A percentile compares a stretch with the other conserved stretches of the same genome.
Evolutionary conservation across 2,329 filamentous ascomycete species (phyloP).

Genomic region (Acrocalymma vagum): DNA sequence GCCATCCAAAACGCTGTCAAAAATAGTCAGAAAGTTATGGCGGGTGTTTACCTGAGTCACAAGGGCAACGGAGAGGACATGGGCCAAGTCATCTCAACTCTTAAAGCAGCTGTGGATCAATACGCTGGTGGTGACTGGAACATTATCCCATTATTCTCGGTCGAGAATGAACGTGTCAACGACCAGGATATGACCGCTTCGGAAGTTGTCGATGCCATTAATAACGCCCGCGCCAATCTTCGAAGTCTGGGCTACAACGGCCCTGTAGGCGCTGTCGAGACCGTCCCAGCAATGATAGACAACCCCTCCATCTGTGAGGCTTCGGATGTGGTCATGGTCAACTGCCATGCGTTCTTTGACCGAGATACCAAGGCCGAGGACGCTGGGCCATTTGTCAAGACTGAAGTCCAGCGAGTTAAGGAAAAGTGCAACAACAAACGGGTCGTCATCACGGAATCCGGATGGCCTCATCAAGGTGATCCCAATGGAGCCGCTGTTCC

Average conservation of each 20-base stretch:
- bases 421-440: conserved; percentile 63
- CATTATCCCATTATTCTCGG: conserved; percentile 72
- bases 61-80: conserved; percentile 47
- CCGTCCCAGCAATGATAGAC: conserved; percentile 71
- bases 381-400: conserved; percentile 73
- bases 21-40: conserved; percentile 75
- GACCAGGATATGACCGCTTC: conserved; percentile 58
- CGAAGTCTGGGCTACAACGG: conserved; percentile 72
- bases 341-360: conserved; percentile 88
- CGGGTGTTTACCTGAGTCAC: conserved; percentile 75
- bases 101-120: conserved; percentile 65
- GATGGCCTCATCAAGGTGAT: conserved; percentile 78
- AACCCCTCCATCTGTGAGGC: conserved; percentile 75
- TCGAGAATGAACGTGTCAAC: conserved; percentile 83
- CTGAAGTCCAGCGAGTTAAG: conserved; percentile 60
- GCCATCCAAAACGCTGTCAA: conserved; percentile 70
- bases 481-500: conserved; percentile 75
- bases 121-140: conserved; percentile 67
- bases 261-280: conserved; percentile 82
- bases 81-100: conserved; percentile 64
- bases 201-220: conserved; percentile 67
- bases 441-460: conserved; percentile 81
- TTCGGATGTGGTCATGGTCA: conserved; percentile 82
- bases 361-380: conserved; percentile 64
- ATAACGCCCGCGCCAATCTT: conserved; percentile 65